phyloP scores from a whole-genome alignment of 805 yeast genomes.

The Lipomyces chichibuensis region DNA sequence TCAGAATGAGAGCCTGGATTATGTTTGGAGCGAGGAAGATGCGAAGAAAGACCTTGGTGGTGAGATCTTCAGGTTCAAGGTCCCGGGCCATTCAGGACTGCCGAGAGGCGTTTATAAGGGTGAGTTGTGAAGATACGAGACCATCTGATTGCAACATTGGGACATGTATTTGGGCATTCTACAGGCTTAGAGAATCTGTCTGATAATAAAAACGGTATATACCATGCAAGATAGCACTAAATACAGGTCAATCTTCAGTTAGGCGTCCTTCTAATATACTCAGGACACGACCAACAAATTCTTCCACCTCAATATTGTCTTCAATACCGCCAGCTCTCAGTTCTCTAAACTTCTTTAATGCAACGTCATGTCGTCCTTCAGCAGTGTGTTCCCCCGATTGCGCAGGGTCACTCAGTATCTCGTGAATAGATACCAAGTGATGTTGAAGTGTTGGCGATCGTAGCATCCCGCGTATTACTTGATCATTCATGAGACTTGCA shows the following conservation, averaged over 20 bases:
- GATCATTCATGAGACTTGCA: constrained; percentile 47
- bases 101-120: constrained; percentile 19
- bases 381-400: constrained; percentile 54
- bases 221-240: background rate
- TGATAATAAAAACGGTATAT: background rate
- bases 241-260: background rate
- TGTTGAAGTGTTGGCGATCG: constrained; percentile 57
- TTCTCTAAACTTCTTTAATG: constrained; percentile 62
- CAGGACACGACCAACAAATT: constrained; percentile 57
- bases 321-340: constrained; percentile 67
- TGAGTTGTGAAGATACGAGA: background rate
- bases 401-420: constrained; percentile 53
- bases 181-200: background rate
- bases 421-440: constrained; percentile 56
- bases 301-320: constrained; percentile 69
- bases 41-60: constrained; percentile 39
- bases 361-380: constrained; percentile 62
- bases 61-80: constrained; percentile 37
- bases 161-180: background rate
- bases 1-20: constrained; percentile 47
- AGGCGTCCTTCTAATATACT: constrained; percentile 34
- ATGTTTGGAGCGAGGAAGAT: constrained; percentile 40
- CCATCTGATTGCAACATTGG: background rate
- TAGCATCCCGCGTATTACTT: constrained; percentile 52
- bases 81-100: constrained; percentile 34